Evolutionary conservation across 495 filamentous ascomycete genomes (phyloP).

Genomic region (Aspergillus panamensis): DNA sequence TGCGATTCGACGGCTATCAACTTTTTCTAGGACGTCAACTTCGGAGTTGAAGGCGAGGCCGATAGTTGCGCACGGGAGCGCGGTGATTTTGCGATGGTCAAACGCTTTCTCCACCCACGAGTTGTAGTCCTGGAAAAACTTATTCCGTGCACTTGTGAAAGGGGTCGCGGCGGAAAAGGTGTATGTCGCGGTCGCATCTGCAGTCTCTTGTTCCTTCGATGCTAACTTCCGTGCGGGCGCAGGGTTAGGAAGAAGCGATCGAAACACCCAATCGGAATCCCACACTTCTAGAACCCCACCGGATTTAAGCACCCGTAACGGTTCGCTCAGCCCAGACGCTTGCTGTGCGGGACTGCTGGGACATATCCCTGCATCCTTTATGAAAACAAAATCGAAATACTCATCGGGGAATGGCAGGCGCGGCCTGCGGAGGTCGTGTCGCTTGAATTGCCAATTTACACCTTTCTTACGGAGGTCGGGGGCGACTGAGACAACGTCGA

Average conservation of each 20-base stretch:
- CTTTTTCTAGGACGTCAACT: slow-evolving; percentile 62
- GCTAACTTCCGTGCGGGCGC: slow-evolving; percentile 52
- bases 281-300: slow-evolving; percentile 84
- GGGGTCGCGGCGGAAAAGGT: slow-evolving; percentile 78
- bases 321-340: slow-evolving; percentile 66
- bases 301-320: slow-evolving; percentile 69
- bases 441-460: slow-evolving; percentile 83
- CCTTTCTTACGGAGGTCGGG: slow-evolving; percentile 69
- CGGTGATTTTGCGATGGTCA: slow-evolving; percentile 63
- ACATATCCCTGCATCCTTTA: slow-evolving; percentile 79
- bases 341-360: slow-evolving; percentile 58
- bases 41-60: slow-evolving; percentile 78
- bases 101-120: slow-evolving; percentile 74
- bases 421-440: slow-evolving; percentile 72
- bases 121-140: slow-evolving; percentile 81
- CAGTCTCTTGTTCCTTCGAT: slow-evolving; percentile 58
- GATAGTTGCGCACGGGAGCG: slow-evolving; percentile 76
- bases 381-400: slow-evolving; percentile 86
- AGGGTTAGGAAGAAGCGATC: slow-evolving; percentile 72
- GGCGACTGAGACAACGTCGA: slow-evolving; percentile 77
- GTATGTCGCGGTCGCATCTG: slow-evolving; percentile 70
- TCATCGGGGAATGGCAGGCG: slow-evolving; percentile 78
- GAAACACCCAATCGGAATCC: slow-evolving; percentile 76
- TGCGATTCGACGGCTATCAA: slow-evolving; percentile 73
- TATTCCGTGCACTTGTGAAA: slow-evolving; percentile 71